Percentiles rank a stretch among this genome's conserved stretches.
phyloP scores from a whole-genome alignment of 23 red algal genomes.

The Porphyridium purpureum region DNA sequence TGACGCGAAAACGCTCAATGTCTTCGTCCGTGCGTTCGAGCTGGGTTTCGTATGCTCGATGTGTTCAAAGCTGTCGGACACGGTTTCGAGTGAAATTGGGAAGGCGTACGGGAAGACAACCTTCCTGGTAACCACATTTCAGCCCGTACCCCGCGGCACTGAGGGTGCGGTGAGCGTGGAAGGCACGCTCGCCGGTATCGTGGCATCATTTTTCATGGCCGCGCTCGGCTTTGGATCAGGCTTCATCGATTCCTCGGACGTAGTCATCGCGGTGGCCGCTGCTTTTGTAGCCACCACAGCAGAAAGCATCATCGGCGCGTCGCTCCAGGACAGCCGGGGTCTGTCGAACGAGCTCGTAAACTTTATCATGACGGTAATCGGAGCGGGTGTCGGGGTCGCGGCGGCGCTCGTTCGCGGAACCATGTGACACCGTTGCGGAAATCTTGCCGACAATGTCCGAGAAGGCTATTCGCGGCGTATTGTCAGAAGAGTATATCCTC shows the following conservation, averaged over 20 bases:
- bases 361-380: conserved; percentile 67
- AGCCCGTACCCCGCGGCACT: conserved; percentile 47
- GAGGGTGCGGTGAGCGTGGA: conserved; percentile 88
- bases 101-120: conserved; percentile 81
- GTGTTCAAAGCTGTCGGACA: conserved; percentile 85
- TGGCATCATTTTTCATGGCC: conserved; percentile 16
- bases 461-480: too few relatives aligned
- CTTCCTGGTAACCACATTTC: conserved; percentile 52
- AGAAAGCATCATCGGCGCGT: conserved; percentile 66
- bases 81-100: conserved; percentile 76
- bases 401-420: background rate
- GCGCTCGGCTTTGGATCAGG: conserved; percentile 18
- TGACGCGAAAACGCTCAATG: too few relatives aligned
- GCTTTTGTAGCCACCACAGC: conserved; percentile 36
- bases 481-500: too few relatives aligned
- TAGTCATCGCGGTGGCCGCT: conserved; percentile 23
- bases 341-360: conserved; percentile 80
- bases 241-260: conserved; percentile 5
- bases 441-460: too few relatives aligned
- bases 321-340: conserved; percentile 25
- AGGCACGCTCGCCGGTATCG: conserved; percentile 51
- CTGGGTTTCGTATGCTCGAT: too few relatives aligned
- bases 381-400: conserved; percentile 40
- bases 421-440: too few relatives aligned
- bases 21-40: too few relatives aligned